These are phyloP conservation scores for Acanthochlamys bracteata DNA, from an alignment of 106 monocot species.

Conservation along the genomic window DNA sequence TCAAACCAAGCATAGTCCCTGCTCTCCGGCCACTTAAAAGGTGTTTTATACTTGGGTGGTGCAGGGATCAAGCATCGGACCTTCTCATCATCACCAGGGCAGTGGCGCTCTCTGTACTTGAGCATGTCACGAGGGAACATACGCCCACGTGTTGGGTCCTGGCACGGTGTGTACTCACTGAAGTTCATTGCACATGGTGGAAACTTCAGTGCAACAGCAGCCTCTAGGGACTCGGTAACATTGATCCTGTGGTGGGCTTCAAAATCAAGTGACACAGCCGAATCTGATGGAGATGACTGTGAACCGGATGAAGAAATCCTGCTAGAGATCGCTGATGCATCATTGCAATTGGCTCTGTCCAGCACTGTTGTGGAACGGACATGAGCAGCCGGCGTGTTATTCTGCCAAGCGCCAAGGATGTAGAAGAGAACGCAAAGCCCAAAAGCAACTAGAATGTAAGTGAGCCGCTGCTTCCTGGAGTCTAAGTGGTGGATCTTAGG, in stretches of 20 bases:
- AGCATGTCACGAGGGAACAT: slow-evolving; percentile 45
- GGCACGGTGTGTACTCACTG: slow-evolving; percentile 72
- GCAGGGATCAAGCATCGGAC: slow-evolving; percentile 52
- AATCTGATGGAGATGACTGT: background rate
- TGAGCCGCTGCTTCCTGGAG: slow-evolving; percentile 25
- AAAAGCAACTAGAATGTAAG: slow-evolving; percentile 28
- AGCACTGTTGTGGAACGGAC: background rate
- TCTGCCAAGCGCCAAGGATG: slow-evolving; percentile 68
- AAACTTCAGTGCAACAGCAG: slow-evolving; percentile 9
- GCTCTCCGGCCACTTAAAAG: slow-evolving; percentile 44
- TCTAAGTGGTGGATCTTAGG: slow-evolving; percentile 49
- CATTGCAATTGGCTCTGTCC: slow-evolving; percentile 4
- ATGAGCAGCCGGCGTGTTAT: slow-evolving; percentile 6
- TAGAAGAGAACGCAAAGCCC: slow-evolving; percentile 60
- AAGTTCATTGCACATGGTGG: slow-evolving; percentile 30
- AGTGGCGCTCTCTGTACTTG: slow-evolving; percentile 53
- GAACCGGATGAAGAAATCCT: slow-evolving; percentile 1
- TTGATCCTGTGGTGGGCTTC: slow-evolving; percentile 39
- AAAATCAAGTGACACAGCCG: slow-evolving; percentile 30
- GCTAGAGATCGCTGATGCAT: background rate
- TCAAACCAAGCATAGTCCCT: slow-evolving; percentile 45
- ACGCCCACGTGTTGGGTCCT: slow-evolving; percentile 37
- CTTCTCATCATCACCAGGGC: slow-evolving; percentile 37
- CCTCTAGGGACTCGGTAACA: slow-evolving; percentile 12
- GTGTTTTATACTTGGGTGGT: slow-evolving; percentile 55